Evolutionary conservation across 208 protist genomes (phyloP).

Genomic region (Tritrichomonas foetus): DNA sequence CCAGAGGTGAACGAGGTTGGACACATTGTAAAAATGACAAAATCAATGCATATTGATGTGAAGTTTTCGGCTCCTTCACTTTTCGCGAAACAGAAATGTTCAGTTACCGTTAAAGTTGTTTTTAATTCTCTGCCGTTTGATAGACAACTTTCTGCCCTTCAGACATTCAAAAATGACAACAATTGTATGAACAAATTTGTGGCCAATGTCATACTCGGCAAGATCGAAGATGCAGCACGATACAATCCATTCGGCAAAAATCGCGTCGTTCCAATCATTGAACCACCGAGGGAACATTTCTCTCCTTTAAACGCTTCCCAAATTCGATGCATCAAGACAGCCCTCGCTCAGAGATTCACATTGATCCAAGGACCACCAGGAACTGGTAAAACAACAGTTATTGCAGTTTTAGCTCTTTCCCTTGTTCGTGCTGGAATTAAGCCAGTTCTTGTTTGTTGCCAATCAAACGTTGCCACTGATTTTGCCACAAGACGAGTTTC

Average conservation of each 20-base stretch:
- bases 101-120: neutral
- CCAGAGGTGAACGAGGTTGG: neutral
- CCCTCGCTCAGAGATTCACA: constrained; percentile 69
- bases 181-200: neutral
- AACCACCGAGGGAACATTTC: constrained; percentile 53
- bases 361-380: constrained; percentile 87
- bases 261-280: neutral
- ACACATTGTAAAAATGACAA: neutral
- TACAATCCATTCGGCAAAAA: neutral
- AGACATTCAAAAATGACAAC: neutral
- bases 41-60: neutral
- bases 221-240: neutral
- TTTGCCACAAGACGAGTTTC: constrained; percentile 85
- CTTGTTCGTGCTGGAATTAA: constrained; percentile 57
- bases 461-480: constrained; percentile 91
- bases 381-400: constrained; percentile 90
- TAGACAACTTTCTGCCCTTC: neutral
- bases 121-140: neutral
- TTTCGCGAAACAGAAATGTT: neutral
- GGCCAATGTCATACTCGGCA: neutral
- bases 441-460: constrained; percentile 78
- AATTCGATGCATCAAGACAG: constrained; percentile 65
- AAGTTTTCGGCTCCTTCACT: neutral
- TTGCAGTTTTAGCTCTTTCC: constrained; percentile 83
- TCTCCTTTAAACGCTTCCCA: constrained; percentile 75